Evolutionary conservation across 768 basidiomycete species (phyloP).

Genomic region (Suillus subluteus): DNA sequence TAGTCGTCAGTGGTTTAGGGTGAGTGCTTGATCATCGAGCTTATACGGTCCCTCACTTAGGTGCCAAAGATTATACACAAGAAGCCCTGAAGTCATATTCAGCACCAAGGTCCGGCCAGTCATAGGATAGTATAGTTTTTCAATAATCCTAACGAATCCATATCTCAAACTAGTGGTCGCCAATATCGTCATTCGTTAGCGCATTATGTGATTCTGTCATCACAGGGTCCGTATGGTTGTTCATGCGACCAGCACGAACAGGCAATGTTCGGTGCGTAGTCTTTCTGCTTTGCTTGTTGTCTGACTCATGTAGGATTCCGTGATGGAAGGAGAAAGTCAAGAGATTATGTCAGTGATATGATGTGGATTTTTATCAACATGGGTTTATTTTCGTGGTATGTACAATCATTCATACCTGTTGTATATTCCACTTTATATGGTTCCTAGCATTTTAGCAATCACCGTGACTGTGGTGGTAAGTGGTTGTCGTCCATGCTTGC

Average conservation of each 20-base stretch:
- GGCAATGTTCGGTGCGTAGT: slow-evolving; percentile 17
- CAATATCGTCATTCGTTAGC: slow-evolving; percentile 16
- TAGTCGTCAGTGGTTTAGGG: slow-evolving; percentile 8
- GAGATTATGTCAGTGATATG: slow-evolving; percentile 19
- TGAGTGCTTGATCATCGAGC: background rate
- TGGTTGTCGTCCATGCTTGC: background rate
- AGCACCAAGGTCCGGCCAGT: slow-evolving; percentile 14
- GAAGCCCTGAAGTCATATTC: slow-evolving; percentile 10
- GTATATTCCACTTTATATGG: background rate
- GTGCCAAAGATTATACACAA: slow-evolving; percentile 14
- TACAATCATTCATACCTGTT: background rate
- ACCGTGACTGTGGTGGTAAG: slow-evolving; percentile 20
- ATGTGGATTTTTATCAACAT: slow-evolving; percentile 21
- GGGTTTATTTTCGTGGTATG: slow-evolving; percentile 25
- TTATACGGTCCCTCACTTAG: background rate
- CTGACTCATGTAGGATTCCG: slow-evolving; percentile 8
- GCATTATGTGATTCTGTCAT: slow-evolving; percentile 26
- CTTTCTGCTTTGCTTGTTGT: background rate
- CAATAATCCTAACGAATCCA: background rate
- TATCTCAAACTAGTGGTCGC: slow-evolving; percentile 12
- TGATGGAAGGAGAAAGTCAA: slow-evolving; percentile 1
- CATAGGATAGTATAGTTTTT: background rate
- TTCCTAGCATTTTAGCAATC: slow-evolving; percentile 13
- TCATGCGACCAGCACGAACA: slow-evolving; percentile 17
- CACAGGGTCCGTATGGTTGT: slow-evolving; percentile 20